Evolutionary conservation across 768 basidiomycete genomes (phyloP).

Genomic region (Artomyces pyxidatus): DNA sequence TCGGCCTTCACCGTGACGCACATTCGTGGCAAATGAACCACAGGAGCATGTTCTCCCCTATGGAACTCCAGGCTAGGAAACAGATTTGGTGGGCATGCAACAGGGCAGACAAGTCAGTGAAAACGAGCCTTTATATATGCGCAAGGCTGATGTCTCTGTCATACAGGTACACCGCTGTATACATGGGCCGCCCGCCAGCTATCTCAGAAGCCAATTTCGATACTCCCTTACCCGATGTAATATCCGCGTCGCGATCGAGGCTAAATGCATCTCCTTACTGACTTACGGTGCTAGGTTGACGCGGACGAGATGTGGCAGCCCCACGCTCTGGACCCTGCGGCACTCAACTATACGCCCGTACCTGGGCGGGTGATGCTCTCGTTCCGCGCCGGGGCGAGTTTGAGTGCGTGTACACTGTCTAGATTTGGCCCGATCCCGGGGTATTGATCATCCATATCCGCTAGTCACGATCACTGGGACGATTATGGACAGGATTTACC

Average conservation of each 20-base stretch:
- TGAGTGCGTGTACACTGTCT: constrained; percentile 38
- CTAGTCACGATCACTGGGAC: constrained; percentile 60
- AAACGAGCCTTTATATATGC: constrained; percentile 4
- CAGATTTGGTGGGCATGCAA: constrained; percentile 80
- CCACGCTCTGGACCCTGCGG: constrained; percentile 27
- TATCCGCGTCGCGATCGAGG: too few species aligned
- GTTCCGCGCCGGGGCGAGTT: constrained; percentile 46
- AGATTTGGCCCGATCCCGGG: neutral
- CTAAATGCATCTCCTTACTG: neutral
- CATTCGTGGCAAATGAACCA: constrained; percentile 65
- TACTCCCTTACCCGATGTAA: constrained; percentile 47
- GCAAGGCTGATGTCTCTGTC: neutral
- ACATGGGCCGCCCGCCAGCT: constrained; percentile 66
- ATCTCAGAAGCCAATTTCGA: constrained; percentile 68
- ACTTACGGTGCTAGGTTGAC: constrained; percentile 40
- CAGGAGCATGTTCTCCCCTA: constrained; percentile 45
- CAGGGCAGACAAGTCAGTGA: constrained; percentile 55
- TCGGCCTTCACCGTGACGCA: constrained; percentile 75
- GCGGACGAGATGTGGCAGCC: constrained; percentile 50
- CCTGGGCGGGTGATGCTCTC: constrained; percentile 42
- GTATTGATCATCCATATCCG: neutral
- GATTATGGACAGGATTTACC: constrained; percentile 63
- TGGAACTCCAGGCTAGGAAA: constrained; percentile 63
- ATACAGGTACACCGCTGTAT: constrained; percentile 59
- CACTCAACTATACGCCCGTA: constrained; percentile 38